Evolutionary conservation across 345 rosid species (phyloP).

Genomic region (Pugionium cornutum): DNA sequence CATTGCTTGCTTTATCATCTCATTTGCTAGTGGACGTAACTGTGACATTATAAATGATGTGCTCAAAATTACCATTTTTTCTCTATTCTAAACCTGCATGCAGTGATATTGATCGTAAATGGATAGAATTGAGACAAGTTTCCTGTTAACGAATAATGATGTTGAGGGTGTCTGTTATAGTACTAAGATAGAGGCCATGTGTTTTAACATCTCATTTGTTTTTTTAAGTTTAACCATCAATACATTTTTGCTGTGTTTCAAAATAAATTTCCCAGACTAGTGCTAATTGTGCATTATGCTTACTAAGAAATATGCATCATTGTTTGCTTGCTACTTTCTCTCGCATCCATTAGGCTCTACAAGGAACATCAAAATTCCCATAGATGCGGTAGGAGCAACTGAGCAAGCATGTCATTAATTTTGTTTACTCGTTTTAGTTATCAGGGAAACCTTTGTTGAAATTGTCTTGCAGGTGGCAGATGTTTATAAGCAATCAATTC

Average conservation of each 20-base stretch:
- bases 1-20: constrained; percentile 13
- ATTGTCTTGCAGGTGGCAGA: constrained; percentile 68
- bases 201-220: constrained; percentile 10
- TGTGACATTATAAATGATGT: not conserved
- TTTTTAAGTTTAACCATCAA: constrained; percentile 9
- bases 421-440: constrained; percentile 17
- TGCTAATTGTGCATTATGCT: constrained; percentile 12
- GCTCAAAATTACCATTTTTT: constrained; percentile 15
- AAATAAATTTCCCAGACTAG: constrained; percentile 9
- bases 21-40: constrained; percentile 1
- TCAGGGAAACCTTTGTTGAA: constrained; percentile 10
- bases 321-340: constrained; percentile 17
- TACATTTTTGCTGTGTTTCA: constrained; percentile 16
- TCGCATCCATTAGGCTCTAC: constrained; percentile 15
- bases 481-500: constrained; percentile 72
- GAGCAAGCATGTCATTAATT: constrained; percentile 23
- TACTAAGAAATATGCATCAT: constrained; percentile 17
- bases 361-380: constrained; percentile 1
- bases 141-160: constrained; percentile 28
- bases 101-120: constrained; percentile 15
- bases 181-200: constrained; percentile 14
- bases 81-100: constrained; percentile 7
- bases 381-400: not conserved
- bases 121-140: constrained; percentile 22
- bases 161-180: constrained; percentile 18